Evolutionary conservation across 2,329 filamentous ascomycete species (phyloP), one percentile per base, ranked within the genome.

Genomic region (Corinectria fuckeliana): DNA sequence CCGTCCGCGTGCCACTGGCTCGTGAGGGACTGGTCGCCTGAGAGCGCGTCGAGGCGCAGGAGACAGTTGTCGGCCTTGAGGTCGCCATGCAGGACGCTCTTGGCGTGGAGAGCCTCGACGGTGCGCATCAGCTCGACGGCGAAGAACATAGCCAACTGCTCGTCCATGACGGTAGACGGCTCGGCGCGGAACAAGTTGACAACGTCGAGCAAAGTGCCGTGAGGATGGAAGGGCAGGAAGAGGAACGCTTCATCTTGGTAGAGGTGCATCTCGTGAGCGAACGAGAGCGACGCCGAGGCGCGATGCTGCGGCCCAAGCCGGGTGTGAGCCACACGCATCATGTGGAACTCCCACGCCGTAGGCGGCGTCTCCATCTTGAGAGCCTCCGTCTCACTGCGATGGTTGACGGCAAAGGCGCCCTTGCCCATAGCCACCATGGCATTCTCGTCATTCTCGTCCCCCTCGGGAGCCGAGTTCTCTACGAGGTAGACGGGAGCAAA

Each of bases 31-130:
- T 77, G 70, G 2, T 76, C 76, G 28, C 79, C 79, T 69, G 70
- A 14, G 65, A 67, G 10, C 77, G 72, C 9, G 54, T 93, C 90
- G 18, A 98, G 87, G 5, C 95, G 91, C 4, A 98, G 86, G 2
- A 99, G 87, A 68, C 96, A 94, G 73, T 99, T 99, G 77, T 99
- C 95, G 1, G 91, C 88, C 78, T 99, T 99, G 67, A 99, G 83
- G 71, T 99, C 95, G 36, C 95, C 95, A 73, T 99, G 95, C 44
- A 98, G 81, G 57, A 99, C 82, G 3, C 87, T 85, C 66, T 90
- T 90, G 3, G 86, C 74, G 76, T 99, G 95, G 20, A 99, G 82
- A 0, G 90, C 89, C 78, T 98, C 95, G 3, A 97, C 85, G 0
- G 92, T 96, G 49, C 95, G 91, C 68, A 99, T 84, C 6, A 99